A percentile compares a stretch with the other conserved stretches of the same genome.
phyloP scores from a whole-genome alignment of 228 moss, liverwort and hornwort genomes.

The Sphagnum fallax region DNA sequence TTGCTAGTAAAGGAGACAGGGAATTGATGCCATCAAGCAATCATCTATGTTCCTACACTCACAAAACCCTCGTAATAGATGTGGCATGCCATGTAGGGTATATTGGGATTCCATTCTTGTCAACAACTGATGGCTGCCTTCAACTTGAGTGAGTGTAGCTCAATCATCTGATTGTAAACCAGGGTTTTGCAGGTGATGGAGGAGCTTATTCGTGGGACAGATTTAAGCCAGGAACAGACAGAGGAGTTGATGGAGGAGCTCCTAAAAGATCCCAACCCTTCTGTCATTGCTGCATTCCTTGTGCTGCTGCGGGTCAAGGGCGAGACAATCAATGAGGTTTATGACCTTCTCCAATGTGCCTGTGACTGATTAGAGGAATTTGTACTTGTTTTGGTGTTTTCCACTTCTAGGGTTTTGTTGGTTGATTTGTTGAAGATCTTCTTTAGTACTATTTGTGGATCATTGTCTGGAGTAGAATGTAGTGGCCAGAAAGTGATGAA shows the following conservation, averaged over 20 bases:
- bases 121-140: neutral
- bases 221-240: slow-evolving; percentile 62
- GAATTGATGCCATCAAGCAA: neutral
- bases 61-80: neutral
- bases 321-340: slow-evolving; percentile 77
- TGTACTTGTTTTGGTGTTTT: neutral
- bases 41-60: neutral
- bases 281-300: slow-evolving; percentile 86
- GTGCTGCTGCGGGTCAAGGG: slow-evolving; percentile 89
- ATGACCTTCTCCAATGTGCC: neutral
- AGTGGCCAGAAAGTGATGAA: neutral
- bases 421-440: neutral
- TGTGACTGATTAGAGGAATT: neutral
- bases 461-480: neutral
- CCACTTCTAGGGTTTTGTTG: neutral
- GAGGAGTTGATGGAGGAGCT: slow-evolving; percentile 65
- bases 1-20: neutral
- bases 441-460: neutral
- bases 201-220: slow-evolving; percentile 48
- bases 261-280: slow-evolving; percentile 53
- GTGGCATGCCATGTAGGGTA: neutral
- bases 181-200: slow-evolving; percentile 56
- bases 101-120: neutral
- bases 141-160: neutral
- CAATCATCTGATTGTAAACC: neutral